Conservation (phyloP, 345 rosid genomes). For the Moringa oleifera region DNA sequence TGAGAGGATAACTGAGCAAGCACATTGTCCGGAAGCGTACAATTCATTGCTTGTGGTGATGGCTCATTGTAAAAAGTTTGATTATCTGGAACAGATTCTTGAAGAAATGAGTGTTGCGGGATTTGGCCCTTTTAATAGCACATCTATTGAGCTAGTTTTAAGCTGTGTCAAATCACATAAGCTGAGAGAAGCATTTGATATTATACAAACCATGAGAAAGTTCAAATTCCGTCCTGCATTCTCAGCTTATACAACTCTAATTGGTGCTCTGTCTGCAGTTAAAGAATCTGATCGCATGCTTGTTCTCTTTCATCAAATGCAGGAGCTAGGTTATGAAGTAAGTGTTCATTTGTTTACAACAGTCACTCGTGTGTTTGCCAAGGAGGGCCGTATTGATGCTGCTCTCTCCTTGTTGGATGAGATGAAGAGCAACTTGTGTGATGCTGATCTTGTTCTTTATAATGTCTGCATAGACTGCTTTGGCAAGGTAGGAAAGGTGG, state of each 20-base stretch:
- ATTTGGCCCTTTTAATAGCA: conserved; percentile 54
- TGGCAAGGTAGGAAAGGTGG: conserved; percentile 85
- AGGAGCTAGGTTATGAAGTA: conserved; percentile 91
- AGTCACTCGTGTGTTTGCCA: conserved; percentile 73
- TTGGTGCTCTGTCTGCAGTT: conserved; percentile 69
- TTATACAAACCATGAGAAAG: conserved; percentile 77
- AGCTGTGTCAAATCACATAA: conserved; percentile 55
- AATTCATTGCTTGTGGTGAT: conserved; percentile 74
- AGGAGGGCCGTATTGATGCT: conserved; percentile 72
- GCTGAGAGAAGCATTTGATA: conserved; percentile 70
- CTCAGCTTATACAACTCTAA: conserved; percentile 83
- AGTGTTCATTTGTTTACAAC: conserved; percentile 83
- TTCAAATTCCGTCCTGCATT: conserved; percentile 90
- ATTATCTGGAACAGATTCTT: conserved; percentile 58
- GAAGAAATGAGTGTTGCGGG: conserved; percentile 92
- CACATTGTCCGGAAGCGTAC: conserved; percentile 72
- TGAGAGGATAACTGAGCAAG: conserved; percentile 49
- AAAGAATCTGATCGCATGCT: conserved; percentile 67
- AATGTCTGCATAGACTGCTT: conserved; percentile 95
- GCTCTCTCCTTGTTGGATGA: conserved; percentile 87
- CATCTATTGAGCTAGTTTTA: conserved; percentile 52
- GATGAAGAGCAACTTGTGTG: conserved; percentile 71
- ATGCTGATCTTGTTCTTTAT: conserved; percentile 83
- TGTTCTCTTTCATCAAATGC: conserved; percentile 82
- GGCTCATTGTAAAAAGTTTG: conserved; percentile 49